These are phyloP conservation scores for Fraxinus latifolia DNA, from an alignment of 305 asterid genomes.

Conservation along the genomic window DNA sequence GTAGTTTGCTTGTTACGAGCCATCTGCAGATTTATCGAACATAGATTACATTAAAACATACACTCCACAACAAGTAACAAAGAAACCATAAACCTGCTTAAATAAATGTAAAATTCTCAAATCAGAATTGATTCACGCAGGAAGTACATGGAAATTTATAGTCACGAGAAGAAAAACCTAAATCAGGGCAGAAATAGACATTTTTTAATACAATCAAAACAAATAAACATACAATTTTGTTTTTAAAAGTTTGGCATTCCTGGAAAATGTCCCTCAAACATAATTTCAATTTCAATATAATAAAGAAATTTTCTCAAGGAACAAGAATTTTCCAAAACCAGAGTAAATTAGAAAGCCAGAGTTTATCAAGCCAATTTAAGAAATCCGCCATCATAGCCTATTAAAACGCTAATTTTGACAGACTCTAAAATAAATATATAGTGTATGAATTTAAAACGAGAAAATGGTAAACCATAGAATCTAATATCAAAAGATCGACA, in stretches of 20 bases:
- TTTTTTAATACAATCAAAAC: neutral
- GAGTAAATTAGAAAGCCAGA: too few relatives aligned
- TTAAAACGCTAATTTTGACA: neutral
- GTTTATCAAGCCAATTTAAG: neutral
- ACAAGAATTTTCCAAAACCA: neutral
- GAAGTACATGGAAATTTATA: neutral
- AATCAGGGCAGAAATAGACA: neutral
- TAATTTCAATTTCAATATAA: neutral
- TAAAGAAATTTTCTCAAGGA: neutral
- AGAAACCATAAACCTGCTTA: neutral
- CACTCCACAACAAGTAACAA: neutral
- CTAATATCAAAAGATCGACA: neutral
- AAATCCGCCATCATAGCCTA: neutral
- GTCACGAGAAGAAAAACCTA: neutral
- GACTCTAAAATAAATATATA: neutral
- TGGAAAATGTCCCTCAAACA: neutral
- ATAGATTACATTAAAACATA: neutral
- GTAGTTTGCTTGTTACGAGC: constrained; percentile 23
- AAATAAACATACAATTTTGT: too few relatives aligned
- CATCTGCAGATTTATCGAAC: constrained; percentile 27
- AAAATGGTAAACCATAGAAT: neutral
- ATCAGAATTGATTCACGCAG: neutral
- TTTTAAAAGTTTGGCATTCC: too few relatives aligned
- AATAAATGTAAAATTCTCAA: neutral
- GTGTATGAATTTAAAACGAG: neutral